phyloP scores from a whole-genome alignment of 2,329 filamentous ascomycete species.

The Coniochaeta prunicola region DNA sequence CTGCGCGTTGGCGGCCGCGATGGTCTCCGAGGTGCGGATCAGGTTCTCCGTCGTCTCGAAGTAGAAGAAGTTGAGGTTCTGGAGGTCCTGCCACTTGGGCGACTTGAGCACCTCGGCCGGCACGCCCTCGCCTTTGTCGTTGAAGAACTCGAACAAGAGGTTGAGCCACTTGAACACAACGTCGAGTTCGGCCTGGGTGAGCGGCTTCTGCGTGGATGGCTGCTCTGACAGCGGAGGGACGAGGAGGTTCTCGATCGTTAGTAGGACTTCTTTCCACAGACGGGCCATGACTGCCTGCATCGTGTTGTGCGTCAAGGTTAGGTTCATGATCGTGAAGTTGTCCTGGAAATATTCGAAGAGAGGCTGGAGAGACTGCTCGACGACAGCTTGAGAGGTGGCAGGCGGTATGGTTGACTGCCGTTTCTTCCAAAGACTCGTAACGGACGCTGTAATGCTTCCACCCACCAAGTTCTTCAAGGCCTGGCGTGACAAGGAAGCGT shows the following conservation, averaged over 20 bases:
- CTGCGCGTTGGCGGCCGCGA: conserved; percentile 80
- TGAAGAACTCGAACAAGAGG: conserved; percentile 89
- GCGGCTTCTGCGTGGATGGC: conserved; percentile 73
- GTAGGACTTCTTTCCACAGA: conserved; percentile 93
- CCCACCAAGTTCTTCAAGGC: conserved; percentile 70
- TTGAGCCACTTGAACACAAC: conserved; percentile 93
- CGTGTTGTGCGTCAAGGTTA: conserved; percentile 87
- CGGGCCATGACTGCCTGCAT: conserved; percentile 98
- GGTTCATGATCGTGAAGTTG: conserved; percentile 98
- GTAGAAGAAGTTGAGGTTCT: conserved; percentile 97
- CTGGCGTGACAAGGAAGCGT: conserved; percentile 75
- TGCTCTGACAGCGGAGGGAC: conserved; percentile 96
- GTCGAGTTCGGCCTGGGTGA: conserved; percentile 83
- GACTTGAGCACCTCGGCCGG: conserved; percentile 88
- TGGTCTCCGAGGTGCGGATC: conserved; percentile 90
- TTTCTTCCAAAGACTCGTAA: conserved; percentile 64
- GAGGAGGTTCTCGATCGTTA: conserved; percentile 81
- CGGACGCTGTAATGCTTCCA: conserved; percentile 60
- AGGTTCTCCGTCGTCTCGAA: conserved; percentile 87
- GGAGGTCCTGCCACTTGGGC: conserved; percentile 96
- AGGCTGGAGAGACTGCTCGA: conserved; percentile 74
- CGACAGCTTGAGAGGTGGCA: conserved; percentile 60
- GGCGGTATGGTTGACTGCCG: conserved; percentile 42
- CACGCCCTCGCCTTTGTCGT: conserved; percentile 83
- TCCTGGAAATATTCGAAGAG: conserved; percentile 95